Conservation (phyloP, 2,329 filamentous ascomycete genomes). For the Venturia effusa region DNA sequence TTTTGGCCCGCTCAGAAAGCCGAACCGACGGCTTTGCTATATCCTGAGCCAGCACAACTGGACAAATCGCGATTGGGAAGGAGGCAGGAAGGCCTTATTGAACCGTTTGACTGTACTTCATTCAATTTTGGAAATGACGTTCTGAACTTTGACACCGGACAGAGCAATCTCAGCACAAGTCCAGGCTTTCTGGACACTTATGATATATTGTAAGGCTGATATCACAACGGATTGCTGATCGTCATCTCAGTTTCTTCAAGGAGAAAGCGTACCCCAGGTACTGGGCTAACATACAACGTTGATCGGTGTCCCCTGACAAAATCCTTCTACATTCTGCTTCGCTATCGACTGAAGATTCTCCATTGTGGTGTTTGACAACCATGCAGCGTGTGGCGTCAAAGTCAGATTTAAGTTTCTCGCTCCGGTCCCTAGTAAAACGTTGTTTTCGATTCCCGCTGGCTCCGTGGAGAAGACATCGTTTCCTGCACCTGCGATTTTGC, state of each 20-base stretch:
- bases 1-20: constrained; percentile 12
- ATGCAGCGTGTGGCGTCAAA: constrained; percentile 43
- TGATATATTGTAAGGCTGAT: constrained; percentile 8
- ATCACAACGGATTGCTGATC: constrained; percentile 5
- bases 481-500: constrained; percentile 37
- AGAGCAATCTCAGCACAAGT: neutral
- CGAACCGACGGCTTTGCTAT: constrained; percentile 10
- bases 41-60: constrained; percentile 12
- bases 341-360: constrained; percentile 34
- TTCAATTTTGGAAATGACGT: constrained; percentile 10
- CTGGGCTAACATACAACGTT: constrained; percentile 22
- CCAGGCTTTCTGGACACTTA: neutral
- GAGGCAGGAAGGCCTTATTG: neutral
- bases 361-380: constrained; percentile 39
- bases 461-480: constrained; percentile 41
- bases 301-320: constrained; percentile 27
- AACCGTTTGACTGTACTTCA: constrained; percentile 11
- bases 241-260: too few relatives aligned
- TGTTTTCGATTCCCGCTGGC: constrained; percentile 33
- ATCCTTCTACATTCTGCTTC: constrained; percentile 38
- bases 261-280: too few relatives aligned
- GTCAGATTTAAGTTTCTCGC: constrained; percentile 38
- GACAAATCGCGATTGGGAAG: constrained; percentile 11
- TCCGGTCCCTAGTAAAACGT: constrained; percentile 31
- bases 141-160: constrained; percentile 7